These are phyloP conservation scores for Cerioporus squamosus DNA, from an alignment of 1,284 basidiomycete genomes.

Conservation along the genomic window DNA sequence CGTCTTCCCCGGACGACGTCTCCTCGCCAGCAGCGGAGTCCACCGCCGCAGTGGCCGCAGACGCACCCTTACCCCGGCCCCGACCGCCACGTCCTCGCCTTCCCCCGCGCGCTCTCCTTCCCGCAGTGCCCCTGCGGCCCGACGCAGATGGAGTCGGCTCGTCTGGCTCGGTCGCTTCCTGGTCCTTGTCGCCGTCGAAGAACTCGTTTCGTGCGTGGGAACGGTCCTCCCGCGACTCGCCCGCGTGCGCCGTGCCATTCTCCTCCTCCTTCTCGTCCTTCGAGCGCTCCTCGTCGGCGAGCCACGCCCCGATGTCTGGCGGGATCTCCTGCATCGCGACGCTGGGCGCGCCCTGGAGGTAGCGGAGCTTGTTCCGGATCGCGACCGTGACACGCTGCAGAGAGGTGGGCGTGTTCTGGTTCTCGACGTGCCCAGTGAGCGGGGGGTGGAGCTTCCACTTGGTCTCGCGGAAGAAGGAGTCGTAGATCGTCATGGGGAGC, in stretches of 20 bases:
- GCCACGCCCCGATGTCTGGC: constrained; percentile 83
- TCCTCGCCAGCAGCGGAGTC: constrained; percentile 19
- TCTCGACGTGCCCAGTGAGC: constrained; percentile 89
- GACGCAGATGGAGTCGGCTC: constrained; percentile 10
- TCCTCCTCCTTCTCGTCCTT: constrained; percentile 77
- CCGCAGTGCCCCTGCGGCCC: constrained; percentile 10
- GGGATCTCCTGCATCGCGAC: constrained; percentile 97
- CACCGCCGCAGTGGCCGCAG: constrained; percentile 4
- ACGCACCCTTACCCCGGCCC: constrained; percentile 11
- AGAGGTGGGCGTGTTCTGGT: constrained; percentile 84
- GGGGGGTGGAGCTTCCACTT: constrained; percentile 94
- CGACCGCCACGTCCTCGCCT: constrained; percentile 22
- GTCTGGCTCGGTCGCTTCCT: constrained; percentile 22
- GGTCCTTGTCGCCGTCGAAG: constrained; percentile 74
- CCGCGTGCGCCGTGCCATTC: constrained; percentile 56
- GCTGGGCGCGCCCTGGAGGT: constrained; percentile 94
- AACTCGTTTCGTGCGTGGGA: constrained; percentile 66
- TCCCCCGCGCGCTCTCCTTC: constrained; percentile 21
- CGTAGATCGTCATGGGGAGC: constrained; percentile 89
- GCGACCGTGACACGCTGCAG: constrained; percentile 87
- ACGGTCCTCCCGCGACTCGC: constrained; percentile 59
- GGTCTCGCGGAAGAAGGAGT: constrained; percentile 91
- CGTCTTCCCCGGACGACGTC: constrained; percentile 25
- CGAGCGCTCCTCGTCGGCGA: constrained; percentile 78
- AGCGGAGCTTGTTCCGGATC: constrained; percentile 91